Evolutionary conservation across 495 filamentous ascomycete genomes (phyloP), one percentile per base, ranked within the genome.

Genomic region (Penicillium silybi): DNA sequence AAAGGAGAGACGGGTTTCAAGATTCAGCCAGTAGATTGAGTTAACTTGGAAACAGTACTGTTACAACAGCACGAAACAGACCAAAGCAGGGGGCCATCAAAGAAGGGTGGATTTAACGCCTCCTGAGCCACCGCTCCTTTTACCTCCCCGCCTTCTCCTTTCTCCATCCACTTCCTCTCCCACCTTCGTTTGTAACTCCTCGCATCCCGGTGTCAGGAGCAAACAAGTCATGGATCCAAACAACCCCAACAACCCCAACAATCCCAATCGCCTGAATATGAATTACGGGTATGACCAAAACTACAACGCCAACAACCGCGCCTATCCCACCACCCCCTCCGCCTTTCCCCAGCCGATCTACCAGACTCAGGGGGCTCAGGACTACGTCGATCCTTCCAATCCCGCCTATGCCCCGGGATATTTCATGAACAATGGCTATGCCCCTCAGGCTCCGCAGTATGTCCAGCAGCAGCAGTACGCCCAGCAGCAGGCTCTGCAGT

Each of bases 301-400:
- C 58, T 82, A 84, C 61, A 81, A 84, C 39, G 75, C 81, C 49
- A 82, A 82, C 69, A 87, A 84, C 68, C 88, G 89, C 70, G 84
- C 87, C 51, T 98, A 92, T 81, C 95, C 93, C 63, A 96, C 93
- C 41, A 98, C 93, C 16, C 92, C 93, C 48, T 96, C 91, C 54
- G 93, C 92, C 44, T 97, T 97, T 61, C 92, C 92, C 10, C 91
- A 97, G 70, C 90, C 91, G 25, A 85, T 95, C 63, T 88, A 84
- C 65, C 80, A 80, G 47, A 84, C 82, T 68, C 78, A 82, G 60
- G 72, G 74, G 37, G 80, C 82, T 53, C 77, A 82, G 64, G 78
- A 79, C 35, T 77, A 77, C 48, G 66, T 72, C 52, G 71, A 74
- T 47, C 67, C 76, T 43, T 78, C 68, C 39, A 72, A 73, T 48